Conservation (phyloP, 1,284 basidiomycete species). For the Phlebopus sp. region DNA sequence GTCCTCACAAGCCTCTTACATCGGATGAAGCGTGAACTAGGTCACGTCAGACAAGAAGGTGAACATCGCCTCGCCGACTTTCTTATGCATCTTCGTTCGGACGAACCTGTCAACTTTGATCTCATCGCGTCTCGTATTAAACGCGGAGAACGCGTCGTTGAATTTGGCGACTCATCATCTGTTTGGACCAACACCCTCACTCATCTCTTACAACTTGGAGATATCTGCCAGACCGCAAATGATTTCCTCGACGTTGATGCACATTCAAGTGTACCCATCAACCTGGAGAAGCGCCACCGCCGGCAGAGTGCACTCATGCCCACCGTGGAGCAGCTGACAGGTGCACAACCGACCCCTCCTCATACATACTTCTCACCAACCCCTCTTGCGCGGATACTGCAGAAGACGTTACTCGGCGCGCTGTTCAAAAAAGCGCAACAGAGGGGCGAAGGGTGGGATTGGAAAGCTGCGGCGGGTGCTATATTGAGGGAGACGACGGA, state of each 20-base stretch:
- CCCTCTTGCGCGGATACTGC: slow-evolving; percentile 24
- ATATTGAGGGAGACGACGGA: slow-evolving; percentile 18
- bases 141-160: background rate
- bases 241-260: slow-evolving; percentile 9
- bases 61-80: slow-evolving; percentile 24
- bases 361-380: slow-evolving; percentile 14
- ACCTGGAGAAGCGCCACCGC: background rate
- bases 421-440: slow-evolving; percentile 23
- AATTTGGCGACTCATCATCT: slow-evolving; percentile 3
- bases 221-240: background rate
- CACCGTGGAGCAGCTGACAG: slow-evolving; percentile 7
- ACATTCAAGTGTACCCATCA: background rate
- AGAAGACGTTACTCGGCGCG: slow-evolving; percentile 20
- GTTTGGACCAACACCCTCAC: slow-evolving; percentile 18
- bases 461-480: slow-evolving; percentile 11
- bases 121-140: slow-evolving; percentile 18
- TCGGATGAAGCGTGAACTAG: slow-evolving; percentile 26
- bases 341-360: background rate
- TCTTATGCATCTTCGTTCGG: slow-evolving; percentile 16
- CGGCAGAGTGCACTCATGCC: slow-evolving; percentile 19
- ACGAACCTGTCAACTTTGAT: slow-evolving; percentile 19
- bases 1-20: slow-evolving; percentile 31
- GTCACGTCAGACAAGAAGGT: background rate
- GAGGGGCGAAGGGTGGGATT: slow-evolving; percentile 20
- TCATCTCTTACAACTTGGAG: slow-evolving; percentile 21